Evolutionary conservation across 164 flowering plant species (phyloP).

Genomic region (Dillenia suffruticosa): DNA sequence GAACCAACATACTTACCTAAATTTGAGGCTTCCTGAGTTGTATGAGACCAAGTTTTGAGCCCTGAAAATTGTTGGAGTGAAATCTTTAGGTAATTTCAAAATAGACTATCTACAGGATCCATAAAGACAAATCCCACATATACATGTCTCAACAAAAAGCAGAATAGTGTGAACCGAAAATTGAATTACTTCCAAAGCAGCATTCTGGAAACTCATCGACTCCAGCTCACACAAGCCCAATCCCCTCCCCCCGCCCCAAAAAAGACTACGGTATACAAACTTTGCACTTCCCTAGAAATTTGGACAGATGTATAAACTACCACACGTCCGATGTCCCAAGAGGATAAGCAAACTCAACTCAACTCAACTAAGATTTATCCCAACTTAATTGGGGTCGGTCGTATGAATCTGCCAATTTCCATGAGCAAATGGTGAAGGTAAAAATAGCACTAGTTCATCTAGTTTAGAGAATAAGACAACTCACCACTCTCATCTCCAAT

Average conservation of each 20-base stretch:
- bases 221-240: background rate
- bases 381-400: too few species aligned
- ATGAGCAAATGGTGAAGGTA: background rate
- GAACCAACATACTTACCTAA: constrained; percentile 29
- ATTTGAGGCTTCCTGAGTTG: constrained; percentile 18
- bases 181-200: too few species aligned
- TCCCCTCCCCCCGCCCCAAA: background rate
- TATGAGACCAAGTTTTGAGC: constrained; percentile 17
- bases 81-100: constrained; percentile 14
- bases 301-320: background rate
- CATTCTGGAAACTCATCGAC: too few species aligned
- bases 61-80: constrained; percentile 43
- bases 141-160: background rate
- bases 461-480: constrained; percentile 29
- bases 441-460: background rate
- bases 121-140: background rate
- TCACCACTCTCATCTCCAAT: constrained; percentile 32
- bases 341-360: too few species aligned
- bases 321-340: background rate
- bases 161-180: too few species aligned
- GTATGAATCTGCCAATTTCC: too few species aligned
- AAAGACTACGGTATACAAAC: too few species aligned
- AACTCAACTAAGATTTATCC: too few species aligned
- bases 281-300: background rate
- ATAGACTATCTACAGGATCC: constrained; percentile 6